Evolutionary conservation across 257 asterid genomes (phyloP).

Genomic region (Scutellaria minor): DNA sequence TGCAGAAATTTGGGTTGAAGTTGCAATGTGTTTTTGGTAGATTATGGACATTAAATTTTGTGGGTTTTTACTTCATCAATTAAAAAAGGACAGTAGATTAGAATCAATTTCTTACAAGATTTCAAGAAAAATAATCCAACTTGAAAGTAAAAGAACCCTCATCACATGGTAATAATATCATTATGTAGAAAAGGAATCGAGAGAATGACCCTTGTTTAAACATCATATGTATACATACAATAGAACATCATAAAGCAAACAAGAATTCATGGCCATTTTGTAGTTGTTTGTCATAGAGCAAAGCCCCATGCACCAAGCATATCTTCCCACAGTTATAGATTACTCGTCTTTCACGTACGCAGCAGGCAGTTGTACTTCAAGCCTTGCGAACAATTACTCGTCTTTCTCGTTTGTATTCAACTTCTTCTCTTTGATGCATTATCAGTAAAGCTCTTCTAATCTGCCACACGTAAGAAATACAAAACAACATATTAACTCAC

Average conservation of each 20-base stretch:
- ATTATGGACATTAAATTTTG: too few relatives aligned
- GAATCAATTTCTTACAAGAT: too few relatives aligned
- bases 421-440: conserved; percentile 98
- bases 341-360: neutral
- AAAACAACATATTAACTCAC: neutral
- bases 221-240: neutral
- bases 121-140: too few relatives aligned
- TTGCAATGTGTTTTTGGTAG: too few relatives aligned
- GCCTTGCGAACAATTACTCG: conserved; percentile 81
- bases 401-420: conserved; percentile 86
- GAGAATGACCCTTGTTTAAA: neutral
- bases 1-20: too few relatives aligned
- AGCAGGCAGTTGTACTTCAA: conserved; percentile 29
- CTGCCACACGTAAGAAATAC: conserved; percentile 45
- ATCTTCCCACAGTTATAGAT: neutral
- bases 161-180: too few relatives aligned
- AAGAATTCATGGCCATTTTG: neutral
- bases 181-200: neutral
- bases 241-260: neutral
- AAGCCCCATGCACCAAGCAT: neutral
- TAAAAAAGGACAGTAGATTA: too few relatives aligned
- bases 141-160: too few relatives aligned
- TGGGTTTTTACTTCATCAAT: too few relatives aligned
- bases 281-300: neutral
- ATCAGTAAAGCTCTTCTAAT: conserved; percentile 88